phyloP scores from a whole-genome alignment of 1,139 yeast species.

The Geotrichum reessii region DNA sequence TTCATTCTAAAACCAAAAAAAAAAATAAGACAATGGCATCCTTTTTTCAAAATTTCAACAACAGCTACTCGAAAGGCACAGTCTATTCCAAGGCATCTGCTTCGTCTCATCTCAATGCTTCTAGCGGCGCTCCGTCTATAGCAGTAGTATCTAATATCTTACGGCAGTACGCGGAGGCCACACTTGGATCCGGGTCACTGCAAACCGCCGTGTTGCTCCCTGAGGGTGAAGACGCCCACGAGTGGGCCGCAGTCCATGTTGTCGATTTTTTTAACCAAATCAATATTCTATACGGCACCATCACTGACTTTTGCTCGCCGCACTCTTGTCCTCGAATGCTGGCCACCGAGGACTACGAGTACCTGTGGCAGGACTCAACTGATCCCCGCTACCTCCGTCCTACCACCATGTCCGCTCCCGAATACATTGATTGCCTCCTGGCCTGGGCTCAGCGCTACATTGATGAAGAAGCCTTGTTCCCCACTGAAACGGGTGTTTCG shows the following conservation, averaged over 20 bases:
- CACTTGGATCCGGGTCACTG: slow-evolving; percentile 84
- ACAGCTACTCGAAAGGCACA: neutral
- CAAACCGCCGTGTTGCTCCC: slow-evolving; percentile 92
- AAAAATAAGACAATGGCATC: neutral
- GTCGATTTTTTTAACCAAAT: slow-evolving; percentile 80
- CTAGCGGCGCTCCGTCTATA: slow-evolving; percentile 23
- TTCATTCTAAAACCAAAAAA: neutral
- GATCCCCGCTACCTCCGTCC: slow-evolving; percentile 45
- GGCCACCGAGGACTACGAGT: slow-evolving; percentile 94
- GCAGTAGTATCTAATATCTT: slow-evolving; percentile 30
- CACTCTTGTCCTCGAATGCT: slow-evolving; percentile 80
- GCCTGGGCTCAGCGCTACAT: slow-evolving; percentile 87
- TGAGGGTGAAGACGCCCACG: slow-evolving; percentile 83
- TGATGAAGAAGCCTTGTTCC: slow-evolving; percentile 85
- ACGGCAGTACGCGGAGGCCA: slow-evolving; percentile 84
- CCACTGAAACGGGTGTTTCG: slow-evolving; percentile 82
- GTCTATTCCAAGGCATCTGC: neutral
- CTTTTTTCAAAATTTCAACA: neutral
- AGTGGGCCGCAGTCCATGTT: slow-evolving; percentile 91
- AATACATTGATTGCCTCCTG: slow-evolving; percentile 87
- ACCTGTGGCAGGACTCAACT: slow-evolving; percentile 81
- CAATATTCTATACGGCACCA: slow-evolving; percentile 92
- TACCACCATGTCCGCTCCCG: slow-evolving; percentile 83
- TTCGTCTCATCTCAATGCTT: neutral
- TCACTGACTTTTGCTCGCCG: slow-evolving; percentile 94